Evolutionary conservation across 1,139 yeast genomes (phyloP).

Genomic region (Eremothecium sinecaudum): DNA sequence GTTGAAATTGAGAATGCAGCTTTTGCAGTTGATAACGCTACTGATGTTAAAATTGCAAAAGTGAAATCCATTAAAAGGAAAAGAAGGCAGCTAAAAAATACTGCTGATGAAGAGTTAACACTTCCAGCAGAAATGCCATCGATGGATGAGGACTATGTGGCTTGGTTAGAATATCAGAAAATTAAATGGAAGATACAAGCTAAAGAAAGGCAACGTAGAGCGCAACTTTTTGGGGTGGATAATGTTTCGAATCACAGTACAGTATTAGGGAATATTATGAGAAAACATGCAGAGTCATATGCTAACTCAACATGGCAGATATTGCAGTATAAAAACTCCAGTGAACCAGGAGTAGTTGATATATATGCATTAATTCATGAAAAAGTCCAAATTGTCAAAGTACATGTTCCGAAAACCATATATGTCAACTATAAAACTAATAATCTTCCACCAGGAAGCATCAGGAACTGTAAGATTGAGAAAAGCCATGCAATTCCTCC

Average conservation of each 20-base stretch:
- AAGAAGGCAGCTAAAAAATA: conserved; percentile 28
- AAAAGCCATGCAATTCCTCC: conserved; percentile 57
- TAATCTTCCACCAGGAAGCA: conserved; percentile 36
- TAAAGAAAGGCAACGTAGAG: conserved; percentile 60
- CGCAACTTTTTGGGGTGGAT: conserved; percentile 65
- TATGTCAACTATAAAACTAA: conserved; percentile 57
- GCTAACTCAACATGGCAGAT: conserved; percentile 80
- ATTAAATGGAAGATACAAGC: conserved; percentile 76
- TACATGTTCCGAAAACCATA: conserved; percentile 66
- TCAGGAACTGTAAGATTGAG: conserved; percentile 50
- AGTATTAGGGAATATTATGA: conserved; percentile 59
- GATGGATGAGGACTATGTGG: conserved; percentile 63
- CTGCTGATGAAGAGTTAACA: conserved; percentile 38
- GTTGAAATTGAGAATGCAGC: conserved; percentile 71
- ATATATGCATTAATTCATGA: conserved; percentile 64
- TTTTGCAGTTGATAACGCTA: conserved; percentile 30
- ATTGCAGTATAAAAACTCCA: conserved; percentile 54
- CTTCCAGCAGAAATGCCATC: conserved; percentile 57
- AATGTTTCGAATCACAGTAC: conserved; percentile 38
- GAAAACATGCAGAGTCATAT: conserved; percentile 68
- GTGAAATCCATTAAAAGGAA: conserved; percentile 37
- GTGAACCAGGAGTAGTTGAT: conserved; percentile 63
- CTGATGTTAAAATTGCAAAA: conserved; percentile 37
- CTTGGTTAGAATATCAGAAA: conserved; percentile 71
- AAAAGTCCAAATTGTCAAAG: conserved; percentile 61